Conservation (phyloP, 805 yeast species). For the Wickerhamiella azymoides region DNA sequence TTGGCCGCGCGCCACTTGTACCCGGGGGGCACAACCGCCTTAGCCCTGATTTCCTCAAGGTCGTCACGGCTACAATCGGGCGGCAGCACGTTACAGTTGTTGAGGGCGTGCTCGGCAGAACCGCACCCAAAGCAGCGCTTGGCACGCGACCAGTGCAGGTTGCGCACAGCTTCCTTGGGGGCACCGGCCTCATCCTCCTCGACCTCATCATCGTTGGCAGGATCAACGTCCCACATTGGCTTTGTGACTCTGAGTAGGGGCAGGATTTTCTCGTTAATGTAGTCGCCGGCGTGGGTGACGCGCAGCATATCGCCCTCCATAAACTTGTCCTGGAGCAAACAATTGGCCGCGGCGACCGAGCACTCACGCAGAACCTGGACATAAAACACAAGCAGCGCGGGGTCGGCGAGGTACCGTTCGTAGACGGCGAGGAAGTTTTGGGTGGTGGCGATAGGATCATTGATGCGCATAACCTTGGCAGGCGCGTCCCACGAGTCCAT, state of each 20-base stretch:
- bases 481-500: slow-evolving; percentile 9
- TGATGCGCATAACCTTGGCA: slow-evolving; percentile 4
- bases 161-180: slow-evolving; percentile 1
- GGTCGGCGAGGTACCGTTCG: slow-evolving; percentile 5
- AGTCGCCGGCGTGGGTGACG: slow-evolving; percentile 3
- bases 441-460: slow-evolving; percentile 7
- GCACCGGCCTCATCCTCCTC: not conserved
- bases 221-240: not conserved
- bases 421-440: slow-evolving; percentile 4
- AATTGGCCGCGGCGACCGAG: slow-evolving; percentile 7
- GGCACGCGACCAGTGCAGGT: slow-evolving; percentile 9
- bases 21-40: slow-evolving; percentile 5
- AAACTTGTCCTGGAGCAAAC: slow-evolving; percentile 7
- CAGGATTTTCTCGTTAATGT: slow-evolving; percentile 4
- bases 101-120: slow-evolving; percentile 5
- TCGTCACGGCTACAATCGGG: slow-evolving; percentile 2
- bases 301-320: slow-evolving; percentile 9
- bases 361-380: slow-evolving; percentile 6
- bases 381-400: slow-evolving; percentile 5
- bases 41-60: slow-evolving; percentile 3
- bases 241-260: slow-evolving; percentile 5
- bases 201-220: not conserved
- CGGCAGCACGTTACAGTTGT: slow-evolving; percentile 3
- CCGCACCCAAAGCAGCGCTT: slow-evolving; percentile 9
- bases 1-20: slow-evolving; percentile 9